These are phyloP conservation scores for Podila verticillata DNA, from an alignment of 192 early-diverging fungal genomes.

Conservation along the genomic window DNA sequence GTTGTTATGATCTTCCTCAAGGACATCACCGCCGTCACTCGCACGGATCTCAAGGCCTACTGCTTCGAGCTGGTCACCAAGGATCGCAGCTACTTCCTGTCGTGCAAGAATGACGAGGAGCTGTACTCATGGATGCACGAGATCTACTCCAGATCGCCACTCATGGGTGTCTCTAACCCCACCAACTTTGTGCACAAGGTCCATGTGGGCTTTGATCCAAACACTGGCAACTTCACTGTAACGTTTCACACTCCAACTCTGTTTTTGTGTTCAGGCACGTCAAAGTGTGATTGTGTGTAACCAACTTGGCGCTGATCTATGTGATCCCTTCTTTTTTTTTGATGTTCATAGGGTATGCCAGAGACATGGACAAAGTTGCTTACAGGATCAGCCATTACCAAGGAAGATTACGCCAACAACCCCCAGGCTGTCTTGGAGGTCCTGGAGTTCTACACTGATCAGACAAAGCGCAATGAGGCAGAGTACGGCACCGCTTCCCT, in stretches of 20 bases:
- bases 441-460: constrained; percentile 97
- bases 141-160: constrained; percentile 90
- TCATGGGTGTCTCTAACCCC: constrained; percentile 80
- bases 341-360: constrained; percentile 79
- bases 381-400: constrained; percentile 92
- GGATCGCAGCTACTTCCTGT: constrained; percentile 92
- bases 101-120: constrained; percentile 95
- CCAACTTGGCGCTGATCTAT: background rate
- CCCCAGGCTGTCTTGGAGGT: constrained; percentile 98
- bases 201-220: constrained; percentile 76
- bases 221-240: constrained; percentile 69
- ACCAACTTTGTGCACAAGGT: constrained; percentile 91
- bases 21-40: constrained; percentile 87
- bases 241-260: constrained; percentile 10
- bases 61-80: constrained; percentile 95
- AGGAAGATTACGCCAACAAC: constrained; percentile 97
- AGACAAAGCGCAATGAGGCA: constrained; percentile 64
- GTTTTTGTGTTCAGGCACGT: background rate
- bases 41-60: constrained; percentile 91
- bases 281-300: background rate
- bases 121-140: constrained; percentile 99
- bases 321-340: background rate
- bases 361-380: constrained; percentile 95
- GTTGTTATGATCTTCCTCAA: constrained; percentile 91
- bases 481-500: constrained; percentile 61